These are phyloP conservation scores for Verbascum thapsus DNA, from an alignment of 257 asterid species.

Conservation along the genomic window DNA sequence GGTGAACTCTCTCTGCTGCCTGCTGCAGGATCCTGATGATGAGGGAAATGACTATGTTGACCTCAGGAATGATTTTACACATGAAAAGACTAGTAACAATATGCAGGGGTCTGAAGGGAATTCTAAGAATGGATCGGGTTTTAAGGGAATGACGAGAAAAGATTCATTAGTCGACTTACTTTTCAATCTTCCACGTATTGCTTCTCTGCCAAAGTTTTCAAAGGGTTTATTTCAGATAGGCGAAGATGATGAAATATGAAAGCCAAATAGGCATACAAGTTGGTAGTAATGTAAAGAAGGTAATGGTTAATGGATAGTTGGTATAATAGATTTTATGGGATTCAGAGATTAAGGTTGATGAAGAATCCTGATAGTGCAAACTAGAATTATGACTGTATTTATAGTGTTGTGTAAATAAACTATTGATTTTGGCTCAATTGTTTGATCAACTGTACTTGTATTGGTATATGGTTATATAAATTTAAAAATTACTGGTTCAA, in stretches of 20 bases:
- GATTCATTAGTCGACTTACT: conserved; percentile 73
- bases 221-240: conserved; percentile 47
- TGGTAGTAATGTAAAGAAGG: no score
- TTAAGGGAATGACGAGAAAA: conserved; percentile 51
- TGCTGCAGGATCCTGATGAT: conserved; percentile 60
- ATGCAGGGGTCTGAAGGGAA: conserved; percentile 33
- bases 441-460: no score
- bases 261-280: conserved; percentile 30
- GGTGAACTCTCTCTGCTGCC: conserved; percentile 74
- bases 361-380: conserved; percentile 46
- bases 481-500: no score
- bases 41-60: conserved; percentile 37
- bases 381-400: background rate
- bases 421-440: no score
- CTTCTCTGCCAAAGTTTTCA: conserved; percentile 63
- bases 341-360: conserved; percentile 51
- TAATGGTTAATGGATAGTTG: background rate
- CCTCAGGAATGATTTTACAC: conserved; percentile 24
- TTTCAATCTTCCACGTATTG: conserved; percentile 68
- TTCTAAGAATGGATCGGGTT: no score
- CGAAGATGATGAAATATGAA: conserved; percentile 52
- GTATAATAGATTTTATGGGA: conserved; percentile 32
- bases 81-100: conserved; percentile 26
- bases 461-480: no score
- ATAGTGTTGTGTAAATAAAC: no score